These are phyloP conservation scores for Penicillium cinerascens DNA, from an alignment of 495 filamentous ascomycete genomes.

Conservation along the genomic window DNA sequence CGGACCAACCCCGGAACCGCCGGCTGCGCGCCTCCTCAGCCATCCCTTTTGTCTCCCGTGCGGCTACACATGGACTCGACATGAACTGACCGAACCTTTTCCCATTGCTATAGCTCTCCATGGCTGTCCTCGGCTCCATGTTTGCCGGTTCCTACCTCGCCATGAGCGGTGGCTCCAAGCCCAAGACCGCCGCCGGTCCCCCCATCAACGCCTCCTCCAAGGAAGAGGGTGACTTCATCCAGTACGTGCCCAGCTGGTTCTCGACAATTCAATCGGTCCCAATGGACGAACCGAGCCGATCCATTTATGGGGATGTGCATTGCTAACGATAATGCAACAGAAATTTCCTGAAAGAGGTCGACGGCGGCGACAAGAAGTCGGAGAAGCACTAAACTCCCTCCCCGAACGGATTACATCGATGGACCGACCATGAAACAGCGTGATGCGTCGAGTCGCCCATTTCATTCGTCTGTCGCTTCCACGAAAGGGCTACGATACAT, in stretches of 20 bases:
- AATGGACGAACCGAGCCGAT: background rate
- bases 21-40: constrained; percentile 6
- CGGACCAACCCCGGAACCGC: background rate
- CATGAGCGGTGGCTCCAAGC: constrained; percentile 60
- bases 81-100: constrained; percentile 9
- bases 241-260: constrained; percentile 55
- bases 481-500: constrained; percentile 3
- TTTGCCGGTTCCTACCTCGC: constrained; percentile 55
- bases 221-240: constrained; percentile 96
- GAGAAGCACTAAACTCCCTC: constrained; percentile 51
- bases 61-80: constrained; percentile 13
- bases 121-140: constrained; percentile 68
- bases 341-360: constrained; percentile 74
- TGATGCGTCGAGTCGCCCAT: constrained; percentile 17
- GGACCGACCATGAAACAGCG: constrained; percentile 11
- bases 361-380: constrained; percentile 64
- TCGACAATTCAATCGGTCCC: background rate
- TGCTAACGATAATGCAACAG: constrained; percentile 39
- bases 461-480: constrained; percentile 15
- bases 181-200: constrained; percentile 57
- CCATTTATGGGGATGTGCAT: background rate
- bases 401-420: constrained; percentile 17
- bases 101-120: constrained; percentile 67
- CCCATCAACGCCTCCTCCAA: constrained; percentile 83
- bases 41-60: constrained; percentile 22